Percentiles rank a stretch among this genome's conserved stretches.
Conservation (phyloP, 1,284 basidiomycete species). For the Cutaneotrichosporon sp. region DNA sequence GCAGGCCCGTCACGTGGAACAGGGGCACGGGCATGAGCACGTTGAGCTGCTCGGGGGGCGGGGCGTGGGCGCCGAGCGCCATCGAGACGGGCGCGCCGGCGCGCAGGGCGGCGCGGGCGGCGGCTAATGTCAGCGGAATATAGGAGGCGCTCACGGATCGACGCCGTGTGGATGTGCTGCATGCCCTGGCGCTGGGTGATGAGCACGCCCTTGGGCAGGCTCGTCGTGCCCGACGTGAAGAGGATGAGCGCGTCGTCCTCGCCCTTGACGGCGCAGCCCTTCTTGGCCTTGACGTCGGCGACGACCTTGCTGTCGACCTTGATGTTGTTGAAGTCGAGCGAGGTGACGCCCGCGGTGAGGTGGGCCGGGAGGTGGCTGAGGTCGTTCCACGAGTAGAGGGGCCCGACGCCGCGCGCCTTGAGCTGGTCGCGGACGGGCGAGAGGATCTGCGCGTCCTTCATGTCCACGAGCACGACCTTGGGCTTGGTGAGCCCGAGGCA, state of each 20-base stretch:
- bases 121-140: slow-evolving; percentile 1
- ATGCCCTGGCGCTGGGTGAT: slow-evolving; percentile 20
- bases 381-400: slow-evolving; percentile 19
- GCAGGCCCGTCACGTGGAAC: slow-evolving; percentile 50
- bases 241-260: slow-evolving; percentile 48
- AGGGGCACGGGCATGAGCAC: slow-evolving; percentile 43
- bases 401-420: slow-evolving; percentile 3
- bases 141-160: slow-evolving; percentile 9
- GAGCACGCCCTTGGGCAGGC: slow-evolving; percentile 23
- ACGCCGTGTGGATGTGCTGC: slow-evolving; percentile 17
- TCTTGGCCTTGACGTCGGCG: slow-evolving; percentile 18
- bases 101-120: slow-evolving; percentile 36
- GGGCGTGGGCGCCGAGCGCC: slow-evolving; percentile 7
- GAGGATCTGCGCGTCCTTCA: slow-evolving; percentile 31
- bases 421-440: slow-evolving; percentile 14
- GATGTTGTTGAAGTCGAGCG: slow-evolving; percentile 7
- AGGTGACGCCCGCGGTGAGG: not conserved
- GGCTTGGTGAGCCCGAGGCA: slow-evolving; percentile 35
- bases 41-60: not conserved
- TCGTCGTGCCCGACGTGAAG: slow-evolving; percentile 36
- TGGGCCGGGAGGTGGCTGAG: slow-evolving; percentile 1
- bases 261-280: slow-evolving; percentile 18
- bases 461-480: slow-evolving; percentile 38
- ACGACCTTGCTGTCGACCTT: slow-evolving; percentile 1
- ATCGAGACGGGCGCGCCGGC: slow-evolving; percentile 28